Percentiles rank a stretch among this genome's conserved stretches.
Conservation (phyloP, 2,329 filamentous ascomycete genomes). For the Pestalotiopsis sp. region DNA sequence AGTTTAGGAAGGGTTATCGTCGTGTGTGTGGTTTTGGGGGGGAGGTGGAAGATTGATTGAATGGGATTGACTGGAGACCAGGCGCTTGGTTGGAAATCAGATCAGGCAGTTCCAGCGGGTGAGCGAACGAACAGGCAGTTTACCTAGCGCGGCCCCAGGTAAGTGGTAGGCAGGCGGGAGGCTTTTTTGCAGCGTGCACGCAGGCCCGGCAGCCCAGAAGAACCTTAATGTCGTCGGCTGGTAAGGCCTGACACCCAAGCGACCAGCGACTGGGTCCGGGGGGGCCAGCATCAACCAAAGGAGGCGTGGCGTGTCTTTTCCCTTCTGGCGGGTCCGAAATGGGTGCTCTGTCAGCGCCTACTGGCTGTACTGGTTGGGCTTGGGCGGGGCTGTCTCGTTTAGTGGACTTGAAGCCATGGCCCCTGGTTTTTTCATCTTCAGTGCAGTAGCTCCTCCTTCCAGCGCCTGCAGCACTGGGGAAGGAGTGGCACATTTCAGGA, state of each 20-base stretch:
- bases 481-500: neutral
- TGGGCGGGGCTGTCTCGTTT: neutral
- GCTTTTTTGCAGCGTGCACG: neutral
- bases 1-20: neutral
- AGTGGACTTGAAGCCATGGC: neutral
- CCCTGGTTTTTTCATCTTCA: neutral
- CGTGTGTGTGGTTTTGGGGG: neutral
- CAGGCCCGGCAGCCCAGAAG: slow-evolving; percentile 4
- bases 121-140: neutral
- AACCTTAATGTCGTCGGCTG: slow-evolving; percentile 14
- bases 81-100: slow-evolving; percentile 1
- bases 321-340: slow-evolving; percentile 2
- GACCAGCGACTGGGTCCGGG: neutral
- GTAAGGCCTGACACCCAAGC: slow-evolving; percentile 1
- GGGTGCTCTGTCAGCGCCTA: neutral
- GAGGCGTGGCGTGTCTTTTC: neutral
- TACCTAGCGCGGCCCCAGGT: neutral
- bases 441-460: neutral
- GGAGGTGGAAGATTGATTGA: neutral
- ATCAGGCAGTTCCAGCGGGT: neutral
- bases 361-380: slow-evolving; percentile 1
- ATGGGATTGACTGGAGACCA: neutral
- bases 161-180: neutral
- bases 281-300: neutral
- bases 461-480: neutral